These are phyloP conservation scores for Pythium aquatile DNA, from an alignment of 352 stramenopile species.

Conservation along the genomic window DNA sequence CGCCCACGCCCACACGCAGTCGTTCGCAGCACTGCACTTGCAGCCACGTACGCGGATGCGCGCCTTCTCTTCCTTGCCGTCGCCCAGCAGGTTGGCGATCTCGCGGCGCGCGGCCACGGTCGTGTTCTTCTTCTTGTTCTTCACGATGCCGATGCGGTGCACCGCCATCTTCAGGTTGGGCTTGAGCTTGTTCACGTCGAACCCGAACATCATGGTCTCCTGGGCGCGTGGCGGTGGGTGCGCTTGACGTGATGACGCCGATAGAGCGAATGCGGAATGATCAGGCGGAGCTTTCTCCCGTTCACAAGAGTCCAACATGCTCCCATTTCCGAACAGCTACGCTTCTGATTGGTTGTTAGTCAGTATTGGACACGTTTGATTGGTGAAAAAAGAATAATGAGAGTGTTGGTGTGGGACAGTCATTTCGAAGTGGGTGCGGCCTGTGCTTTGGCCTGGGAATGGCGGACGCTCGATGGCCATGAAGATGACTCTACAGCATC, in stretches of 20 bases:
- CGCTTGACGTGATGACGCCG: conserved; percentile 7
- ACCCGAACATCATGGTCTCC: conserved; percentile 75
- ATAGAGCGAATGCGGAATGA: conserved; percentile 2
- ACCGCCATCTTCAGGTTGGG: conserved; percentile 93
- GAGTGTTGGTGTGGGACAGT: conserved; percentile 30
- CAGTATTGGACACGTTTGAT: neutral
- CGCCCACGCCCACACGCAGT: neutral
- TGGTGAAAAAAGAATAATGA: conserved; percentile 5
- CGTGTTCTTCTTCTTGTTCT: conserved; percentile 90
- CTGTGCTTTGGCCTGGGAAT: neutral
- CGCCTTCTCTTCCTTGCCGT: conserved; percentile 93
- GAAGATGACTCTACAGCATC: neutral
- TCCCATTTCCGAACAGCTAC: neutral
- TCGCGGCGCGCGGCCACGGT: conserved; percentile 72
- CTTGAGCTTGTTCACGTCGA: conserved; percentile 92
- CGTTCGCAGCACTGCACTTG: neutral
- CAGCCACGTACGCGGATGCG: conserved; percentile 85
- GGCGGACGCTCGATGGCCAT: neutral
- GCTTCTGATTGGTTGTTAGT: conserved; percentile 17
- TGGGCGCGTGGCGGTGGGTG: neutral
- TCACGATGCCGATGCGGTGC: conserved; percentile 88
- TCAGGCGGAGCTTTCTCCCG: conserved; percentile 8
- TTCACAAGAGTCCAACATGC: neutral
- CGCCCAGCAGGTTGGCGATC: conserved; percentile 73
- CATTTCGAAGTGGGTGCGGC: conserved; percentile 18